Conservation (phyloP, 768 basidiomycete species). For the Mycena kentingensis region DNA sequence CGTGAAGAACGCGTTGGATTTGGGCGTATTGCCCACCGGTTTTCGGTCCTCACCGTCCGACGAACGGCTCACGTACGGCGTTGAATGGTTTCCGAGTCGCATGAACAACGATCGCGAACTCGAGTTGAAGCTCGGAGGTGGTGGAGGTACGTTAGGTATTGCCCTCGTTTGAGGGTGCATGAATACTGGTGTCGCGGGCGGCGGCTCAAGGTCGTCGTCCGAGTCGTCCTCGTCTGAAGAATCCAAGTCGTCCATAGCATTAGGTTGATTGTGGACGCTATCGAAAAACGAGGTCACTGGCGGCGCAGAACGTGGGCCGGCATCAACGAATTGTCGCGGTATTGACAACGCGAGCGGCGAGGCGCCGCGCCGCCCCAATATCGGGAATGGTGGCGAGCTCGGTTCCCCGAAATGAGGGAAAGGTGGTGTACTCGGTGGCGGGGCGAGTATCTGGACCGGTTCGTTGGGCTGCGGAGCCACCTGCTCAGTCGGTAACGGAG, state of each 20-base stretch:
- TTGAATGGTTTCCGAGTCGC: conserved; percentile 69
- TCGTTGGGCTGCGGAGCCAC: conserved; percentile 15
- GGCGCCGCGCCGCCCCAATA: conserved; percentile 34
- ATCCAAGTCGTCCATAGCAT: conserved; percentile 74
- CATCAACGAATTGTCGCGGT: conserved; percentile 44
- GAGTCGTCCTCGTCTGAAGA: conserved; percentile 55
- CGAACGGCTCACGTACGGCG: conserved; percentile 58
- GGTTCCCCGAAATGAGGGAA: conserved; percentile 34
- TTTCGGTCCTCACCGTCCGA: conserved; percentile 40
- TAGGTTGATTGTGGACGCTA: conserved; percentile 65
- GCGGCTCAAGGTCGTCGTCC: conserved; percentile 37
- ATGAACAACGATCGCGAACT: conserved; percentile 48
- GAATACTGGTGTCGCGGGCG: conserved; percentile 29
- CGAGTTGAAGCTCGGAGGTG: conserved; percentile 21
- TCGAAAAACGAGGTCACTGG: conserved; percentile 75
- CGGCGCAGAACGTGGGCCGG: conserved; percentile 60
- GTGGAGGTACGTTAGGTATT: conserved; percentile 37
- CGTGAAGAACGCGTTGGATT: conserved; percentile 47
- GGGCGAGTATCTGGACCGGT: conserved; percentile 40
- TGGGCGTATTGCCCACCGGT: conserved; percentile 58
- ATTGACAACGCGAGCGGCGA: conserved; percentile 45
- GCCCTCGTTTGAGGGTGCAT: conserved; percentile 40
- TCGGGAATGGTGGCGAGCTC: conserved; percentile 44
- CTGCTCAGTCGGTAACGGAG: conserved; percentile 8
- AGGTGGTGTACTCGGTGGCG: conserved; percentile 48